Evolutionary conservation across 768 basidiomycete genomes (phyloP).

Genomic region (Mycena galopus): DNA sequence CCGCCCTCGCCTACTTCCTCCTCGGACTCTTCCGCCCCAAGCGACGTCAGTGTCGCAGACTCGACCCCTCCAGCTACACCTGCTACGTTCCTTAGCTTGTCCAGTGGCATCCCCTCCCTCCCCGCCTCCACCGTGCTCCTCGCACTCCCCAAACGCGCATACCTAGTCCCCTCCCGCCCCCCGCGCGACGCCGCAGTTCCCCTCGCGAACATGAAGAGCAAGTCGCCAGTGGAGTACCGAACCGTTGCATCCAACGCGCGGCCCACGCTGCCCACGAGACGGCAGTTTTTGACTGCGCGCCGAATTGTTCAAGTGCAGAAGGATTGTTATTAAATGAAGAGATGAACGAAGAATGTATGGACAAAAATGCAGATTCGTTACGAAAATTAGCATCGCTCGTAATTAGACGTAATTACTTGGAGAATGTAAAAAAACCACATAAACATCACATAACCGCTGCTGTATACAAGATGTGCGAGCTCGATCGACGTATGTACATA

Average conservation of each 20-base stretch:
- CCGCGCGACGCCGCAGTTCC: background rate
- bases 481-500: no score
- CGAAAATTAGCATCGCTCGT: no score
- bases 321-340: no score
- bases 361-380: no score
- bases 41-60: background rate
- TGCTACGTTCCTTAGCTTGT: background rate
- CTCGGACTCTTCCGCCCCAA: conserved; percentile 1
- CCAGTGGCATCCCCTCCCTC: background rate
- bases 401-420: no score
- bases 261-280: conserved; percentile 3
- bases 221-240: background rate
- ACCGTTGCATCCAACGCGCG: conserved; percentile 10
- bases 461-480: no score
- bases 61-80: conserved; percentile 11
- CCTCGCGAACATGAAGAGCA: background rate
- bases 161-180: background rate
- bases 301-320: background rate
- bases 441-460: no score
- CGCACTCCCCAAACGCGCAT: conserved; percentile 9
- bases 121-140: background rate
- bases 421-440: no score
- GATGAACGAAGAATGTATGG: no score
- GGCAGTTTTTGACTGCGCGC: background rate
- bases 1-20: background rate